Evolutionary conservation across 768 basidiomycete genomes (phyloP).

Genomic region (Agaricus subrufescens): DNA sequence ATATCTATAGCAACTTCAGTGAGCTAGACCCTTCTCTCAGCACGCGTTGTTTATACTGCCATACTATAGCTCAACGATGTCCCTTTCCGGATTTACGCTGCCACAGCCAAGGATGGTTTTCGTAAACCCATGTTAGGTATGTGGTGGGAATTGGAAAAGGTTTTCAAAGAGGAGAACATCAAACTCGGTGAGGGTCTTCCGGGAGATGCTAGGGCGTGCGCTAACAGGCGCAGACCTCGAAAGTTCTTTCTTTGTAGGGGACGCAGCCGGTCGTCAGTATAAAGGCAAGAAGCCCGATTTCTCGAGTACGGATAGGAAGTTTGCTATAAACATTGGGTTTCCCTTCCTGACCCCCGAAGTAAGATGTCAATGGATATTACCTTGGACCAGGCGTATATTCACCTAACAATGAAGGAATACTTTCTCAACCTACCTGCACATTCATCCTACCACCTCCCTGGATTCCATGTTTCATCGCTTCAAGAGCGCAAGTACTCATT

Average conservation of each 20-base stretch:
- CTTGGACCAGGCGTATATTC: not conserved
- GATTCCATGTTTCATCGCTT: constrained; percentile 59
- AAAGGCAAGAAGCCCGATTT: constrained; percentile 52
- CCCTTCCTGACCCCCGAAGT: constrained; percentile 86
- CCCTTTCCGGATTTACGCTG: constrained; percentile 78
- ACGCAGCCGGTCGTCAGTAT: constrained; percentile 76
- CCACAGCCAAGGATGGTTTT: constrained; percentile 66
- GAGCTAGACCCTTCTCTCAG: constrained; percentile 28
- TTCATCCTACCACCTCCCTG: constrained; percentile 48
- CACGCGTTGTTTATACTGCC: not conserved
- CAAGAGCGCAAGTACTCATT: constrained; percentile 26
- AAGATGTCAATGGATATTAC: not conserved
- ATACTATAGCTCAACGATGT: constrained; percentile 55
- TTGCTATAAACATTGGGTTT: constrained; percentile 72
- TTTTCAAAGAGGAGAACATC: constrained; percentile 54
- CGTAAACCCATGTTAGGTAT: constrained; percentile 89
- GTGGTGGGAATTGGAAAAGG: constrained; percentile 66
- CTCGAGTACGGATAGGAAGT: constrained; percentile 80
- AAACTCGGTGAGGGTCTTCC: constrained; percentile 50
- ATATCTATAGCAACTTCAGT: constrained; percentile 53
- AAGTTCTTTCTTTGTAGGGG: constrained; percentile 78
- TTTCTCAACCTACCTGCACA: constrained; percentile 53
- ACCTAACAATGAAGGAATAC: constrained; percentile 55
- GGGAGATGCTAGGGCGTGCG: not conserved
- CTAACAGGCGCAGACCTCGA: constrained; percentile 45